Evolutionary conservation across 1,284 basidiomycete species (phyloP).

Genomic region (Ustilago cynodontis): DNA sequence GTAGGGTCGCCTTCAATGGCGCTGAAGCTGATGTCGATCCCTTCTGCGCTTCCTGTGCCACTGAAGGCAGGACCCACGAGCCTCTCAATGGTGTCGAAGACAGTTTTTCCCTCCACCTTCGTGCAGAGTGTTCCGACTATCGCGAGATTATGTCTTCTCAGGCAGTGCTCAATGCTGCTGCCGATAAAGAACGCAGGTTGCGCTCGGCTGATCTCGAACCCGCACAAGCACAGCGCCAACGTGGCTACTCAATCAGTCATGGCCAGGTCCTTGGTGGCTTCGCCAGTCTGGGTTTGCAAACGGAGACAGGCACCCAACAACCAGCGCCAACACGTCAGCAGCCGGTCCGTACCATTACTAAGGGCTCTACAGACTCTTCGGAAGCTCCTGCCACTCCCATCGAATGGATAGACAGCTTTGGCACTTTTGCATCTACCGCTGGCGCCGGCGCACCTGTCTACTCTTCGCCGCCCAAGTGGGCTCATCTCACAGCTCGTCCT

Average conservation of each 20-base stretch:
- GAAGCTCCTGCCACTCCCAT: slow-evolving; percentile 31
- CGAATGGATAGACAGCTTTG: slow-evolving; percentile 49
- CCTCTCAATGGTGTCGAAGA: slow-evolving; percentile 40
- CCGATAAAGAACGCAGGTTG: slow-evolving; percentile 17
- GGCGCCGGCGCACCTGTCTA: not conserved
- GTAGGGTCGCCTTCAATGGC: slow-evolving; percentile 5
- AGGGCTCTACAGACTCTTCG: slow-evolving; percentile 31
- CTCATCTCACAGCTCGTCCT: slow-evolving; percentile 26
- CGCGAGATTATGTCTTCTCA: slow-evolving; percentile 57
- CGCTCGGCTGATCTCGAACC: slow-evolving; percentile 7
- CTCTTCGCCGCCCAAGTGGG: slow-evolving; percentile 27
- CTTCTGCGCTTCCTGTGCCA: slow-evolving; percentile 13
- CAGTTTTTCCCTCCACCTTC: slow-evolving; percentile 59
- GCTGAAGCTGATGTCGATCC: slow-evolving; percentile 8
- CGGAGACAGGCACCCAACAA: slow-evolving; percentile 12
- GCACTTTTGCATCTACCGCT: not conserved
- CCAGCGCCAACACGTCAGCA: slow-evolving; percentile 11
- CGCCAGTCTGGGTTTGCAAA: slow-evolving; percentile 43
- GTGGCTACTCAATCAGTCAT: slow-evolving; percentile 30
- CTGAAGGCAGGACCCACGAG: not conserved
- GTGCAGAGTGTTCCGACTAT: slow-evolving; percentile 56
- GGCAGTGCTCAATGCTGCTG: slow-evolving; percentile 39
- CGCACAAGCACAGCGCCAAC: slow-evolving; percentile 7
- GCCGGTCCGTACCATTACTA: slow-evolving; percentile 23
- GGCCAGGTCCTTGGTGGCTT: slow-evolving; percentile 49